Conservation (phyloP, 805 yeast species). For the Wickerhamiella hasegawae region DNA sequence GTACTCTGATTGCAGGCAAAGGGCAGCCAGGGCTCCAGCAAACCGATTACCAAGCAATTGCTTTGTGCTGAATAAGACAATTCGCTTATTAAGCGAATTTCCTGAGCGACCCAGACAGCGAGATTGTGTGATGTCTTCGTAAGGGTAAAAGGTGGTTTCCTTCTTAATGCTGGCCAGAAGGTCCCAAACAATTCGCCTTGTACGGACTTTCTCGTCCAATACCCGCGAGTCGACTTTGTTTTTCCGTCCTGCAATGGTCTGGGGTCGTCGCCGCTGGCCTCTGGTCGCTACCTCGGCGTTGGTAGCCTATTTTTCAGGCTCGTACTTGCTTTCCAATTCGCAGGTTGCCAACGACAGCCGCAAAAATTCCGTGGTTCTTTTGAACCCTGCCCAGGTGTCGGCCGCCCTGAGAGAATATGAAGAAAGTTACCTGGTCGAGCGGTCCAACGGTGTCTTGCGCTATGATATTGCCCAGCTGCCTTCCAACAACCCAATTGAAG, state of each 20-base stretch:
- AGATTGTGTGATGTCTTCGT: no score
- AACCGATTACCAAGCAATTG: no score
- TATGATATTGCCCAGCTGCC: constrained; percentile 85
- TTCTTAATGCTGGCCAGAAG: no score
- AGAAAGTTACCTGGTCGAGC: constrained; percentile 61
- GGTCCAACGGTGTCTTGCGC: constrained; percentile 76
- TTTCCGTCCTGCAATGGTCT: not conserved
- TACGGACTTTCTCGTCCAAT: no score
- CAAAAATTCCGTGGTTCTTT: constrained; percentile 5
- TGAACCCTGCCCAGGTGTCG: constrained; percentile 45
- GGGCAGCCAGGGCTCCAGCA: no score
- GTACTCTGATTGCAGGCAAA: no score
- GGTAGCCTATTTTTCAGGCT: constrained; percentile 3
- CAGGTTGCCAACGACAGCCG: constrained; percentile 5
- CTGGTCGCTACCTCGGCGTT: constrained; percentile 5
- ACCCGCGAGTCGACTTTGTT: no score
- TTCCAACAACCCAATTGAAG: constrained; percentile 87
- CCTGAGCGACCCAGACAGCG: no score
- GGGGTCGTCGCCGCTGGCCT: constrained; percentile 6
- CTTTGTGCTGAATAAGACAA: no score
- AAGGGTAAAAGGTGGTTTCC: no score
- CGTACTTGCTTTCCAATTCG: not conserved
- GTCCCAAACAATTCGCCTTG: no score
- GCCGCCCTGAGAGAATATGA: constrained; percentile 52
- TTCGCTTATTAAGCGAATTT: no score